These are phyloP conservation scores for Sugiyamaella marilandica DNA, from an alignment of 805 yeast genomes.

Conservation along the genomic window DNA sequence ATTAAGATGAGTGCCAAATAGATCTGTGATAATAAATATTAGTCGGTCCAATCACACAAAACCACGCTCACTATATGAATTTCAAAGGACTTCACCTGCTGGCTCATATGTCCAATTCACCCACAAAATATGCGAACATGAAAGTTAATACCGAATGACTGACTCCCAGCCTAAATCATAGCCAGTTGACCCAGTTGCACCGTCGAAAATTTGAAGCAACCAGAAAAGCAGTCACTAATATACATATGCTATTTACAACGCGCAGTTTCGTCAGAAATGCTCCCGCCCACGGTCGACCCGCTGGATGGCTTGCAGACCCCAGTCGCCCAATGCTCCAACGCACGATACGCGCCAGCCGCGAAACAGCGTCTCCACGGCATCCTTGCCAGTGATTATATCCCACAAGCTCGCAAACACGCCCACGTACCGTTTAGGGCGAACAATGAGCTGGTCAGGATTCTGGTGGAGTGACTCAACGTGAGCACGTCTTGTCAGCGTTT, in stretches of 20 bases:
- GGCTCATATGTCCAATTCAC: no score
- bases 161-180: no score
- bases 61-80: neutral
- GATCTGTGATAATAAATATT: no score
- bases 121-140: no score
- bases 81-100: no score
- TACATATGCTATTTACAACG: neutral
- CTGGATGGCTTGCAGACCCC: conserved; percentile 47
- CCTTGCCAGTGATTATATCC: conserved; percentile 42
- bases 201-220: no score
- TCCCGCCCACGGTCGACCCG: conserved; percentile 17
- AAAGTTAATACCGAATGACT: no score
- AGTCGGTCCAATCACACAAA: no score
- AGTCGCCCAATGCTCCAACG: conserved; percentile 71
- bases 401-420: conserved; percentile 54
- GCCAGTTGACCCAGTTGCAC: no score
- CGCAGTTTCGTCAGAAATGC: conserved; percentile 13
- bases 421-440: conserved; percentile 51
- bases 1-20: no score
- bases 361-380: conserved; percentile 49
- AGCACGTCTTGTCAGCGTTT: conserved; percentile 77
- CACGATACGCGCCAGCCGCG: conserved; percentile 92
- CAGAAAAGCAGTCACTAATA: no score
- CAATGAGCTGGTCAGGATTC: conserved; percentile 40
- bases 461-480: conserved; percentile 58